Evolutionary conservation across 495 filamentous ascomycete genomes (phyloP).

Genomic region (Tuber umbilicatum): DNA sequence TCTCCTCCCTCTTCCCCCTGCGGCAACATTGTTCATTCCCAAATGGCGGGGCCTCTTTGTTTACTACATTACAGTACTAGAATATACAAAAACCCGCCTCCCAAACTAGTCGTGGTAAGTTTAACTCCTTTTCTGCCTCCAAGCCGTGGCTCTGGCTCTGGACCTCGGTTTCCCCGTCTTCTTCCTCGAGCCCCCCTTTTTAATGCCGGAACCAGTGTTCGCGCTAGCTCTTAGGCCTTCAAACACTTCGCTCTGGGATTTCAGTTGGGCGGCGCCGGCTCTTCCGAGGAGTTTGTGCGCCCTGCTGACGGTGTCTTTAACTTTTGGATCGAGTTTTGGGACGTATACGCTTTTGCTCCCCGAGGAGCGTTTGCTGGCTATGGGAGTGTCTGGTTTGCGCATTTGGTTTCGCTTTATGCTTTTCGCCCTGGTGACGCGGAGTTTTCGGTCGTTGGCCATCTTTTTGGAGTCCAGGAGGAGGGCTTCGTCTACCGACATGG

Average conservation of each 20-base stretch:
- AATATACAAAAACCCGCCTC: constrained; percentile 16
- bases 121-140: constrained; percentile 53
- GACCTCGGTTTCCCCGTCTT: constrained; percentile 53
- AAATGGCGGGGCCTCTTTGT: constrained; percentile 7
- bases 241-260: constrained; percentile 56
- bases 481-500: constrained; percentile 79
- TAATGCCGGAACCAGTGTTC: constrained; percentile 57
- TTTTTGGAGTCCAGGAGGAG: constrained; percentile 81
- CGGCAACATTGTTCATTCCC: neutral
- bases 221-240: constrained; percentile 78
- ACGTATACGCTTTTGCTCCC: constrained; percentile 48
- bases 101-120: constrained; percentile 10
- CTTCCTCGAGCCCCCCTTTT: constrained; percentile 54
- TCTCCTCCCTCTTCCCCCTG: neutral
- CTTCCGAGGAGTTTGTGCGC: constrained; percentile 75
- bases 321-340: constrained; percentile 59
- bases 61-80: neutral
- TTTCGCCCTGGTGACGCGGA: constrained; percentile 81
- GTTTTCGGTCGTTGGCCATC: constrained; percentile 80
- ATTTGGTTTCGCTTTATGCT: constrained; percentile 59
- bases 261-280: constrained; percentile 64
- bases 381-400: constrained; percentile 18
- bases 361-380: constrained; percentile 12
- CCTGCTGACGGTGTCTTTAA: constrained; percentile 68
- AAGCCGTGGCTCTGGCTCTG: constrained; percentile 58